A percentile compares a stretch with the other conserved stretches of the same genome.
These are phyloP conservation scores for Candida tammaniensis DNA, from an alignment of 805 yeast species.

Conservation along the genomic window DNA sequence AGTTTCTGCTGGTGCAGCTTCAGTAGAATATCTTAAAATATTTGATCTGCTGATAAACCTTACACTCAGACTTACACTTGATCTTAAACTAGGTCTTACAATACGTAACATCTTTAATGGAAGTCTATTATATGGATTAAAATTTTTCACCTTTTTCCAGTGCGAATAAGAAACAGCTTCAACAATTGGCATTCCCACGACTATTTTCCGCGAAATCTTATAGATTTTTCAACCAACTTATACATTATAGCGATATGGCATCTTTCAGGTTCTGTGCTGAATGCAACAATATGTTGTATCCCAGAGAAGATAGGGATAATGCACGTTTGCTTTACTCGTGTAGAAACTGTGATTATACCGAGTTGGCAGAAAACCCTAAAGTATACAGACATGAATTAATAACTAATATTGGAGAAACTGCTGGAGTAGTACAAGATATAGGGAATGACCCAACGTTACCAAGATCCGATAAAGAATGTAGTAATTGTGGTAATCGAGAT, in stretches of 20 bases:
- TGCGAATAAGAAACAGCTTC: too few relatives aligned
- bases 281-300: conserved; percentile 97
- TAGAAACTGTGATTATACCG: conserved; percentile 92
- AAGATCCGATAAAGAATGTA: conserved; percentile 90
- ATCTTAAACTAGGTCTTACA: conserved; percentile 27
- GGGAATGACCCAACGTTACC: conserved; percentile 98
- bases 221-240: too few relatives aligned
- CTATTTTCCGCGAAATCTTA: too few relatives aligned
- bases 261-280: conserved; percentile 95
- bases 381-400: conserved; percentile 92
- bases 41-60: neutral
- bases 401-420: conserved; percentile 90
- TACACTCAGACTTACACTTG: conserved; percentile 36
- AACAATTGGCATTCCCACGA: too few relatives aligned
- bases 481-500: conserved; percentile 80
- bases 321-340: conserved; percentile 82
- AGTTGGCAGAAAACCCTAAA: conserved; percentile 81
- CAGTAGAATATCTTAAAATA: neutral
- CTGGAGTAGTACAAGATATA: conserved; percentile 94
- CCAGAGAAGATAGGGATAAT: conserved; percentile 85
- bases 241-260: too few relatives aligned
- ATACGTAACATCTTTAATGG: too few relatives aligned
- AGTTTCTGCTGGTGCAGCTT: conserved; percentile 11
- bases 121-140: too few relatives aligned
- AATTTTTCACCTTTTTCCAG: conserved; percentile 1